Conservation (phyloP, 2,329 filamentous ascomycete species). For the Cladosporium sp. region DNA sequence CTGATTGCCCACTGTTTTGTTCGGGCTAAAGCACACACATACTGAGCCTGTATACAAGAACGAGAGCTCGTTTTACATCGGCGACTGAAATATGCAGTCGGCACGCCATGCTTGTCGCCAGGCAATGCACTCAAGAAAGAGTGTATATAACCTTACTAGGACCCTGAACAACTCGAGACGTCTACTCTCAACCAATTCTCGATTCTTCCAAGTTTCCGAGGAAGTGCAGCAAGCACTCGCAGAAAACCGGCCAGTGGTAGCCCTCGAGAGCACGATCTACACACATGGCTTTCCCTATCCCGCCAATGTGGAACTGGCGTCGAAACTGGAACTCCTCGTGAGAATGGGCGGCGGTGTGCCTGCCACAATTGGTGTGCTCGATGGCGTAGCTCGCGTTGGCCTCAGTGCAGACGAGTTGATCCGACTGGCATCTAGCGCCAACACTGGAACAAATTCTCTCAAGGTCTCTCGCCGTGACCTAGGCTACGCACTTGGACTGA, state of each 20-base stretch:
- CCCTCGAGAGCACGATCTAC: conserved; percentile 94
- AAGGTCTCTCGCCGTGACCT: conserved; percentile 90
- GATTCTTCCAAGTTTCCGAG: conserved; percentile 71
- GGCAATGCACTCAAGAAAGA: neutral
- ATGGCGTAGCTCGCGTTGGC: conserved; percentile 80
- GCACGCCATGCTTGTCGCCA: conserved; percentile 4
- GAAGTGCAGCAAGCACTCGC: conserved; percentile 78
- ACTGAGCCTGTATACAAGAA: neutral
- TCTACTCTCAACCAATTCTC: conserved; percentile 37
- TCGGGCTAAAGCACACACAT: neutral
- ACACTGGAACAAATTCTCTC: conserved; percentile 56
- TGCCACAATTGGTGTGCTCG: conserved; percentile 84
- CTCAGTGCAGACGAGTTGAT: conserved; percentile 70
- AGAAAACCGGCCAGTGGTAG: conserved; percentile 78
- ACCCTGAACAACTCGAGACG: neutral
- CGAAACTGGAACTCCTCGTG: conserved; percentile 76
- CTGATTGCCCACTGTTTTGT: neutral
- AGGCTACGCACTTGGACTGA: conserved; percentile 72
- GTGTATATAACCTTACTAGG: neutral
- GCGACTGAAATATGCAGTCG: conserved; percentile 13
- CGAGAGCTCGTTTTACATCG: neutral
- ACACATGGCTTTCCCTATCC: conserved; percentile 81
- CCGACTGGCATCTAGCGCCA: conserved; percentile 64
- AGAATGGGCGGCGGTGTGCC: conserved; percentile 79
- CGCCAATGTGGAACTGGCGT: conserved; percentile 73